Evolutionary conservation across 768 basidiomycete species (phyloP), one percentile per base, ranked within the genome.

Genomic region (Auricularia heimuer): DNA sequence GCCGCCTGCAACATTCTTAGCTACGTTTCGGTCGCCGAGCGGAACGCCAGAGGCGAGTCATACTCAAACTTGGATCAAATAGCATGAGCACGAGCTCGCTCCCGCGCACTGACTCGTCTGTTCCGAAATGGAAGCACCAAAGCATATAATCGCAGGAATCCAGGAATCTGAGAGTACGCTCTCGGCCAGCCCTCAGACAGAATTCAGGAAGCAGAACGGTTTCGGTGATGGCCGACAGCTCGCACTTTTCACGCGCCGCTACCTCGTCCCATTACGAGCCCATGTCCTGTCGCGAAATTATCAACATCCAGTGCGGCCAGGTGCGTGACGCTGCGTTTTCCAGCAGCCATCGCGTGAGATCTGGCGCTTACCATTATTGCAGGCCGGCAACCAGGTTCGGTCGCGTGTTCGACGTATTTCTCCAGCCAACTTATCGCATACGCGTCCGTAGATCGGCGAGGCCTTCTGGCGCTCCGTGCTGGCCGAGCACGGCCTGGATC

Each of bases 401-500:
- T 51, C 63, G 29, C 29, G 29, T 29, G 29, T 29, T 29, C 29
- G 29, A 29, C 29, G 29, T 3, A 29, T 6, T 29, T 63, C 29
- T 37, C 33, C 18, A n/a, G 29, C 42, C 39, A 10, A 29, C 35
- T 61, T 47, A 42, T 54, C 61, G 54, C 54, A 62, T 64, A 45
- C 62, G 35, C 18, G 33, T 54, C 42, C 29, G 33, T 39, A 71
- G 70, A 65, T 75, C 54, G 92, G 93, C 63, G 89, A 91, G 70
- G 82, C 82, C 56, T 98, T 96, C 75, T 97, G 94, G 94, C 80
- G 87, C 66, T 86, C 88, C 82, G 83, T 96, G 65, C 81, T 97
- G 29, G 83, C 85, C 16, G 92, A 94, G 76, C 93, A 94, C 74
- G 93, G 92, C 0, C 79, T 94, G 62, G 86, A 89, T 71, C 76